Base-by-base conservation (phyloP, 1,139 yeast species). In the Taphrina wiesneri region DNA sequence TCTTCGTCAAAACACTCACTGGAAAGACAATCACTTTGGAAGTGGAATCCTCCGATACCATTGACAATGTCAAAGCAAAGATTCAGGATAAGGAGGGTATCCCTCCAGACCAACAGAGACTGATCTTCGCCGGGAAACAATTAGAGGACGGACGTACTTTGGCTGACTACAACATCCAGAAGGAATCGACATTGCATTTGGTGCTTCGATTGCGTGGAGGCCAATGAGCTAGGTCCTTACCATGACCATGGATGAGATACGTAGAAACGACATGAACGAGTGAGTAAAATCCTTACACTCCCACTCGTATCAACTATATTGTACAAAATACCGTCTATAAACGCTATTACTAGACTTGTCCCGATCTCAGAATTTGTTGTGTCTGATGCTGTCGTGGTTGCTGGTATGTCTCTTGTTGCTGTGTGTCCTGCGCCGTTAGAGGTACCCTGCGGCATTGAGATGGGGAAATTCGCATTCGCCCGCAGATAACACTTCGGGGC, bases 111-210 rank as follows among this genome's bases (percentile, higher is more conserved):
- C 98, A 92, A 83, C 98, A 93, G 85, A 90, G 98, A 85, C 87
- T 93, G 80, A 92, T 93, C 90, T 93, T 93, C 80, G 98, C 98
- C 81, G 99, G 99, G 87, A 92, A 92, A 87, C 98, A 93, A 85
- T 89, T 93, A 80, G 98, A 93, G 85, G 98, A 93, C 77, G 97
- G 72, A 0, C 90, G 98, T 86, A 93, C 98, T 74, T 85, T 93
- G 76, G 88, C 97, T 75, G 99, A 93, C 86, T 93, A 93, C 96
- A 92, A 93, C 95, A 93, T 93, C 85, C 98, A 92, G 85, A 93
- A 93, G 90, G 99, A 93, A 86, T 93, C 99, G 74, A 93, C 98
- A 74, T 83, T 93, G 74, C 98, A 93, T 84, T 87, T 93, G 83
- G 98, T 93, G 78, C 85, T 93, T 74, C 92, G 99, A 88, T 73